Conservation (phyloP, 345 rosid species). For the Salix viminalis region DNA sequence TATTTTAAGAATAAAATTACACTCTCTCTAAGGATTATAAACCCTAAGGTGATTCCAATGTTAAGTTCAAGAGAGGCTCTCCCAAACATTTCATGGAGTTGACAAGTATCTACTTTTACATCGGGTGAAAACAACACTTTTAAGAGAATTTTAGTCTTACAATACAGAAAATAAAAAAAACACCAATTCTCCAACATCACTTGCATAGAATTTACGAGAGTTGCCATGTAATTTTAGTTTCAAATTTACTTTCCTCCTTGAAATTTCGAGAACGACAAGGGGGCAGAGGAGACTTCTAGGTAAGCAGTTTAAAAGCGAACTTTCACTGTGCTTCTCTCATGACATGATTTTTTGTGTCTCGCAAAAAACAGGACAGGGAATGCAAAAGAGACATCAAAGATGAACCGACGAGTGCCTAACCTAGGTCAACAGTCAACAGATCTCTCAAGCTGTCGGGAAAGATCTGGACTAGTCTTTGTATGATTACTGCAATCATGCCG, state of each 20-base stretch:
- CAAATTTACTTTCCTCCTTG: neutral
- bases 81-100: too few species aligned
- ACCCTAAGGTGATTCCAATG: too few species aligned
- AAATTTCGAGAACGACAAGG: neutral
- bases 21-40: too few species aligned
- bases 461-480: neutral
- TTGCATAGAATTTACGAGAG: neutral
- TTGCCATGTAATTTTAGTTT: neutral
- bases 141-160: too few species aligned
- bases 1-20: too few species aligned
- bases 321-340: neutral
- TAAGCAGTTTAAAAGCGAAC: neutral
- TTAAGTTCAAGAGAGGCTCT: too few species aligned
- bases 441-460: neutral
- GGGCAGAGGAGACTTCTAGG: neutral
- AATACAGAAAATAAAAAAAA: too few species aligned
- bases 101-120: too few species aligned
- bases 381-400: neutral
- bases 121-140: too few species aligned
- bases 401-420: neutral
- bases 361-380: neutral
- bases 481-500: neutral
- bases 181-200: neutral
- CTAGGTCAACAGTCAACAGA: neutral
- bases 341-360: neutral